These are phyloP conservation scores for Penicillium arizonense DNA, from an alignment of 495 filamentous ascomycete species.

Conservation along the genomic window DNA sequence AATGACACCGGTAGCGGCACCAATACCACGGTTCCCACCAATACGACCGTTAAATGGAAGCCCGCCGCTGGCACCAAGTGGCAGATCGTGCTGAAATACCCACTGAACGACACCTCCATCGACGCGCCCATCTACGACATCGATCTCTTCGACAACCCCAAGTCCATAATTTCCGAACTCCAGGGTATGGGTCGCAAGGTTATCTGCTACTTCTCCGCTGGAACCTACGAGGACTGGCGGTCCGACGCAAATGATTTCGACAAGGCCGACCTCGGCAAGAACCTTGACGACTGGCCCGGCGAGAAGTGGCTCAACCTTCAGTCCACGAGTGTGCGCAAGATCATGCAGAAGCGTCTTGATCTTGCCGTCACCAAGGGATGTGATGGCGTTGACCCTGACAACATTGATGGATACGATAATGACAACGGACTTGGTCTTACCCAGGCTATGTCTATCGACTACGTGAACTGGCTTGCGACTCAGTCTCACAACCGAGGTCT, in stretches of 20 bases:
- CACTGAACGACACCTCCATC: constrained; percentile 42
- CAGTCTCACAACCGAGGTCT: constrained; percentile 47
- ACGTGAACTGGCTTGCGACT: constrained; percentile 56
- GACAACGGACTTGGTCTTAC: constrained; percentile 58
- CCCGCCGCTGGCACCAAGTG: constrained; percentile 50
- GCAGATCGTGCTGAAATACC: constrained; percentile 52
- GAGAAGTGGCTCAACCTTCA: constrained; percentile 66
- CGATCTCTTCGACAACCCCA: constrained; percentile 56
- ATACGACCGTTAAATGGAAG: constrained; percentile 42
- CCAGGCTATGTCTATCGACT: constrained; percentile 52
- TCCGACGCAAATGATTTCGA: constrained; percentile 54
- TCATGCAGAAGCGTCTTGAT: constrained; percentile 59
- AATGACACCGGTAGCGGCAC: constrained; percentile 11
- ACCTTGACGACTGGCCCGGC: constrained; percentile 59
- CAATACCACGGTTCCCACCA: constrained; percentile 22
- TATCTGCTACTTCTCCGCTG: constrained; percentile 75
- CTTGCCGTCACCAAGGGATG: constrained; percentile 60
- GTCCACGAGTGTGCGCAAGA: constrained; percentile 53
- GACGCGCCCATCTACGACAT: constrained; percentile 58
- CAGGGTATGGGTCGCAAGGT: constrained; percentile 52
- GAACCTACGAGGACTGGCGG: constrained; percentile 60
- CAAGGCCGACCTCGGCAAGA: constrained; percentile 47
- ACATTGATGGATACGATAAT: constrained; percentile 64
- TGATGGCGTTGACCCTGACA: constrained; percentile 71
- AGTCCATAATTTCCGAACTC: constrained; percentile 43